phyloP scores from a whole-genome alignment of 139 green algal species.

The Eudorina sp. region DNA sequence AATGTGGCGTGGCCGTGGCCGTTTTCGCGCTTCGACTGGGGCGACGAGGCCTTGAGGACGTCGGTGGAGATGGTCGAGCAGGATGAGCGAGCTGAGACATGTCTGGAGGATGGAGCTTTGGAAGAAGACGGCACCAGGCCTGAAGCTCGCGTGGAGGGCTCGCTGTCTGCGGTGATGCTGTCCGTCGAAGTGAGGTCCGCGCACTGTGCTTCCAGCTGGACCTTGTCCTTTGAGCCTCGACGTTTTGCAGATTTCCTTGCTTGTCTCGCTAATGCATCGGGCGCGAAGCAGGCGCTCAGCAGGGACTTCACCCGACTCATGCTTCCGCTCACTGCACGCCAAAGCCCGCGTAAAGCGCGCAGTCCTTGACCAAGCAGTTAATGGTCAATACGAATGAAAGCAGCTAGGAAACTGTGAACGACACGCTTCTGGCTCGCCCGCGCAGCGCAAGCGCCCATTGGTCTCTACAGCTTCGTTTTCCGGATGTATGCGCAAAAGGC shows the following conservation, averaged over 20 bases:
- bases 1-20: too few species aligned
- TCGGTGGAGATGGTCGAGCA: not conserved
- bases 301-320: conserved; percentile 14
- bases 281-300: not conserved
- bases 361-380: not conserved
- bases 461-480: conserved; percentile 16
- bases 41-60: not conserved
- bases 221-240: not conserved
- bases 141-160: not conserved
- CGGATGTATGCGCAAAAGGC: not conserved
- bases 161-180: too few species aligned
- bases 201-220: not conserved
- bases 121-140: too few species aligned
- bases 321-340: not conserved
- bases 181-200: not conserved
- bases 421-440: not conserved
- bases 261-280: not conserved
- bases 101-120: not conserved
- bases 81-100: not conserved
- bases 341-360: not conserved
- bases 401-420: too few species aligned
- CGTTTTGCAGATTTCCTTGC: not conserved
- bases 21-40: not conserved
- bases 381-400: too few species aligned
- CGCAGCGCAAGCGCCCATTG: not conserved